Conservation (phyloP, 2,329 filamentous ascomycete species). For the Cadophora malorum region DNA sequence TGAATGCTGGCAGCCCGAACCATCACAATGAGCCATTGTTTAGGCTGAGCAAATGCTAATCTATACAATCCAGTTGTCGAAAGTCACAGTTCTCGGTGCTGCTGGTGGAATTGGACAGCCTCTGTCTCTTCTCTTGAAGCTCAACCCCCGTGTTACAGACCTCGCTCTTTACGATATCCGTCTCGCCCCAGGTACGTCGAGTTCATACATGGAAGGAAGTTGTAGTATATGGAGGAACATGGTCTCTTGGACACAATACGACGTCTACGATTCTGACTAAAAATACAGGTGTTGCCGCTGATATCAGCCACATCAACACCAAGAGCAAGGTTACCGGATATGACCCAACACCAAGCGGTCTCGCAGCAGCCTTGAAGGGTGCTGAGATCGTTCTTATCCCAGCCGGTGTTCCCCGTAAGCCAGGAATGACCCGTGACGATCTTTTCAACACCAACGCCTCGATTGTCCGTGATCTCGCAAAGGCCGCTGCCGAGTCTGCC, state of each 20-base stretch:
- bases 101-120: slow-evolving; percentile 98
- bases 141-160: slow-evolving; percentile 88
- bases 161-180: slow-evolving; percentile 98
- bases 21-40: background rate
- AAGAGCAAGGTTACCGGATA: slow-evolving; percentile 94
- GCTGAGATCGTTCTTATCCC: slow-evolving; percentile 96
- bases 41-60: slow-evolving; percentile 35
- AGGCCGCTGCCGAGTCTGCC: slow-evolving; percentile 86
- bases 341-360: slow-evolving; percentile 76
- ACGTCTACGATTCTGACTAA: slow-evolving; percentile 14
- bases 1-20: background rate
- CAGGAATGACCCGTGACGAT: slow-evolving; percentile 99
- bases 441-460: slow-evolving; percentile 99
- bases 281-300: slow-evolving; percentile 86
- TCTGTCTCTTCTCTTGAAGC: slow-evolving; percentile 96
- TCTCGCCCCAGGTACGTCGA: slow-evolving; percentile 80
- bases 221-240: background rate
- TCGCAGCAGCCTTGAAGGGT: slow-evolving; percentile 81
- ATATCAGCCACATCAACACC: slow-evolving; percentile 99
- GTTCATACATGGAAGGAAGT: slow-evolving; percentile 22
- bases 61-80: slow-evolving; percentile 75
- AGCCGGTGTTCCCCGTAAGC: slow-evolving; percentile 92
- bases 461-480: slow-evolving; percentile 97
- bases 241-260: background rate
- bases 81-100: slow-evolving; percentile 96